These are phyloP conservation scores for Monosporascus ibericus DNA, from an alignment of 2,329 filamentous ascomycete species.

Conservation along the genomic window DNA sequence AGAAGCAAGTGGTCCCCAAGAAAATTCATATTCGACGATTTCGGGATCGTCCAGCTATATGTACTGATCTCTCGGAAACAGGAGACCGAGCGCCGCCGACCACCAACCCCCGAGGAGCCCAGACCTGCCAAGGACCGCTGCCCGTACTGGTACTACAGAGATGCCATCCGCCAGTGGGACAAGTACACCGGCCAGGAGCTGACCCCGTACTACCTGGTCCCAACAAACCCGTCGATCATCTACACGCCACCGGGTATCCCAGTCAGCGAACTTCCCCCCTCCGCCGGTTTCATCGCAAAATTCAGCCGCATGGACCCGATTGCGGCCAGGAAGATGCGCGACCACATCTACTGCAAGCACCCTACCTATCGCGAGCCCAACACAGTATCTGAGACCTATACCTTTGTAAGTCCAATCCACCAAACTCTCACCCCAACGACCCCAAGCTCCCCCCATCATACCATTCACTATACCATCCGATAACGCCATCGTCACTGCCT, in stretches of 20 bases:
- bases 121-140: not conserved
- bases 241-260: slow-evolving; percentile 15
- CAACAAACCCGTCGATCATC: slow-evolving; percentile 18
- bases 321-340: slow-evolving; percentile 15
- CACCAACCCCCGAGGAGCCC: slow-evolving; percentile 8
- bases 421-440: not conserved
- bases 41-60: not conserved
- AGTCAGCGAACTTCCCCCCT: slow-evolving; percentile 5
- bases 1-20: slow-evolving; percentile 5
- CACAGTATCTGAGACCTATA: slow-evolving; percentile 4
- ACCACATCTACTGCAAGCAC: slow-evolving; percentile 9
- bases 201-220: slow-evolving; percentile 18
- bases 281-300: slow-evolving; percentile 13
- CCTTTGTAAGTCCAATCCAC: slow-evolving; percentile 11
- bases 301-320: slow-evolving; percentile 28
- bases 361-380: not conserved
- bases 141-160: slow-evolving; percentile 4
- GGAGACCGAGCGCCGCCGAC: slow-evolving; percentile 11
- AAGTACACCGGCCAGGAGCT: slow-evolving; percentile 15
- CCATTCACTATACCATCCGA: too few species aligned
- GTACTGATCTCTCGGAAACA: not conserved
- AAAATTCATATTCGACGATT: too few species aligned
- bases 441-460: too few species aligned
- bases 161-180: slow-evolving; percentile 19
- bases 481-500: too few species aligned